A percentile compares a stretch with the other conserved stretches of the same genome.
phyloP scores from a whole-genome alignment of 306 rosid genomes.

The Lathyrus oleraceus region DNA sequence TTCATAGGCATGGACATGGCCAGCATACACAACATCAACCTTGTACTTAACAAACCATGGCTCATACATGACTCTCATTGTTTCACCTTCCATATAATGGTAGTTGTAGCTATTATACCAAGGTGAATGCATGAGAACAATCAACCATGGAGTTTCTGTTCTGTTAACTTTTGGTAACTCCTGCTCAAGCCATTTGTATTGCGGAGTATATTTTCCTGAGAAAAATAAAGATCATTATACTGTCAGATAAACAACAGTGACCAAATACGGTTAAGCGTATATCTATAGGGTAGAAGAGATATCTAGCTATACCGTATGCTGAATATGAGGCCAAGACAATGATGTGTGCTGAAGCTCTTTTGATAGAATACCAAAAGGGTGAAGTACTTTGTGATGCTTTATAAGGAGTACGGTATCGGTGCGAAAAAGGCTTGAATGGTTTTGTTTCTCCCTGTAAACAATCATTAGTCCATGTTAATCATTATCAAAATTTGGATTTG shows the following conservation, averaged over 20 bases:
- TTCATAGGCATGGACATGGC: slow-evolving; percentile 96
- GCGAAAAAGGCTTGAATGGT: slow-evolving; percentile 25
- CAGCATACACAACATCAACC: slow-evolving; percentile 82
- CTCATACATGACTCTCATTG: slow-evolving; percentile 83
- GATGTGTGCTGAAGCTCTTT: slow-evolving; percentile 87
- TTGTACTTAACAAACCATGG: slow-evolving; percentile 68
- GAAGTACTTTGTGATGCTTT: slow-evolving; percentile 60
- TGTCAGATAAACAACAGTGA: background rate
- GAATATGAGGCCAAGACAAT: slow-evolving; percentile 81
- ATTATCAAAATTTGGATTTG: background rate
- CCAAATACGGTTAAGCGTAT: background rate
- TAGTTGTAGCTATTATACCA: slow-evolving; percentile 68
- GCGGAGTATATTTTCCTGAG: slow-evolving; percentile 84
- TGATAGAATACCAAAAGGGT: slow-evolving; percentile 86
- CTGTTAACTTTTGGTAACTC: slow-evolving; percentile 78
- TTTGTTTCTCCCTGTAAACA: slow-evolving; percentile 5
- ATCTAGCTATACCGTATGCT: slow-evolving; percentile 57
- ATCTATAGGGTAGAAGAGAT: background rate
- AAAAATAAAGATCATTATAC: background rate
- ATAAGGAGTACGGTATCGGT: slow-evolving; percentile 62
- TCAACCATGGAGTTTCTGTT: slow-evolving; percentile 84
- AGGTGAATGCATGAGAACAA: slow-evolving; percentile 78
- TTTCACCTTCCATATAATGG: slow-evolving; percentile 94
- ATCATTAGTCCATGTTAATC: slow-evolving; percentile 1
- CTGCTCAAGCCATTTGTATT: slow-evolving; percentile 67